Evolutionary conservation across 2,329 filamentous ascomycete genomes (phyloP).

Genomic region (Xylariaceae sp.): DNA sequence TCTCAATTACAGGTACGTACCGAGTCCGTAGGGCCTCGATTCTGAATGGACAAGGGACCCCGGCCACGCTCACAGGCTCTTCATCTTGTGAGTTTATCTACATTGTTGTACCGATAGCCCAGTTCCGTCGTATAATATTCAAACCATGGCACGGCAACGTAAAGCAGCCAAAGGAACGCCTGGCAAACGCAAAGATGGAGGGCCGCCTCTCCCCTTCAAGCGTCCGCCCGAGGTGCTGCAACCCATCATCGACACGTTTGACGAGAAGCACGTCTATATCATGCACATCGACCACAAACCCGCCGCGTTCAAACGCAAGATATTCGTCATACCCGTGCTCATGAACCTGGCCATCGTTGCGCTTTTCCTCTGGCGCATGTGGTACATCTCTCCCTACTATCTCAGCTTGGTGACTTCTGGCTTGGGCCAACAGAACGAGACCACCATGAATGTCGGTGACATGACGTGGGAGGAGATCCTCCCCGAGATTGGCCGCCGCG

Average conservation of each 20-base stretch:
- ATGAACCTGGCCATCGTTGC: conserved; percentile 67
- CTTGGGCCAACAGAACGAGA: conserved; percentile 62
- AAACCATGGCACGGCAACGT: conserved; percentile 30
- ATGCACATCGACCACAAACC: conserved; percentile 74
- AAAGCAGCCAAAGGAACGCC: conserved; percentile 24
- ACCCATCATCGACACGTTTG: conserved; percentile 63
- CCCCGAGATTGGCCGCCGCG: conserved; percentile 56
- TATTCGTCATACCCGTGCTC: conserved; percentile 73
- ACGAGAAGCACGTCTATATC: conserved; percentile 71
- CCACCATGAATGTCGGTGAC: conserved; percentile 57
- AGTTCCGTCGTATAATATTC: background rate
- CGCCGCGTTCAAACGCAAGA: conserved; percentile 68
- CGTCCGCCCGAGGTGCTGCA: conserved; percentile 58
- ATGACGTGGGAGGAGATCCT: conserved; percentile 55
- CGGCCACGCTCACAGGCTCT: background rate
- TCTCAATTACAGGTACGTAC: too few relatives aligned
- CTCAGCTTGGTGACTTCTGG: conserved; percentile 59
- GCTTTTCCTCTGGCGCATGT: conserved; percentile 65
- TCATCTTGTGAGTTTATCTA: background rate
- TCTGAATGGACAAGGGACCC: background rate
- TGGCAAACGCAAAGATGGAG: conserved; percentile 31
- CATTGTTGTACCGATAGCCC: background rate
- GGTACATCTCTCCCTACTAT: conserved; percentile 69
- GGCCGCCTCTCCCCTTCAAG: conserved; percentile 63
- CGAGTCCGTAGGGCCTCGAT: background rate